These are phyloP conservation scores for Pyrenophora graminea DNA, from an alignment of 2,329 filamentous ascomycete genomes.

Conservation along the genomic window DNA sequence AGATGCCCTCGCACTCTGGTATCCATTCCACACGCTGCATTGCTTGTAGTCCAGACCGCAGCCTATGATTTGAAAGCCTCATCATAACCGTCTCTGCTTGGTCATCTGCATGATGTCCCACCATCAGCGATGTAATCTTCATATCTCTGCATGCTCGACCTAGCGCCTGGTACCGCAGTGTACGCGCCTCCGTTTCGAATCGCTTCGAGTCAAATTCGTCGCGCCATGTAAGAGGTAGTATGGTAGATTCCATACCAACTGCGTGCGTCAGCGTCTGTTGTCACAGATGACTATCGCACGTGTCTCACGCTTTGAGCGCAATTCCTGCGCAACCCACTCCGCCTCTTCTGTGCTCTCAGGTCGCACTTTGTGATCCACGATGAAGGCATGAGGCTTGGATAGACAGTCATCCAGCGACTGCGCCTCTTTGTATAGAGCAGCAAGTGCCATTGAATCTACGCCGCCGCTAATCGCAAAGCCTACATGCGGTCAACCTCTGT, in stretches of 20 bases:
- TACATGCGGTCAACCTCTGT: slow-evolving; percentile 20
- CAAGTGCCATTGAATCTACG: slow-evolving; percentile 96
- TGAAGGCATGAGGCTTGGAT: slow-evolving; percentile 56
- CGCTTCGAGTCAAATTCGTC: slow-evolving; percentile 56
- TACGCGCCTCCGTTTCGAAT: slow-evolving; percentile 78
- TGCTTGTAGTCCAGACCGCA: slow-evolving; percentile 71
- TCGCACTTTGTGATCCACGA: slow-evolving; percentile 66
- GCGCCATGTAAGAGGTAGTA: slow-evolving; percentile 48
- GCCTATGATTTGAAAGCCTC: slow-evolving; percentile 70
- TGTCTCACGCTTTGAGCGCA: slow-evolving; percentile 50
- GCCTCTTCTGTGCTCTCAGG: slow-evolving; percentile 61
- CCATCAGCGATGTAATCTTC: slow-evolving; percentile 65
- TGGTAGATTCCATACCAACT: slow-evolving; percentile 39
- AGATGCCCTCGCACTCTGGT: slow-evolving; percentile 80
- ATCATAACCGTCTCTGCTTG: slow-evolving; percentile 88
- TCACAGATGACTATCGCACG: neutral
- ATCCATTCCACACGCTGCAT: slow-evolving; percentile 70
- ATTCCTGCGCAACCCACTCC: slow-evolving; percentile 52
- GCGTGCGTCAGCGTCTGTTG: slow-evolving; percentile 14
- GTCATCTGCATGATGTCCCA: slow-evolving; percentile 89
- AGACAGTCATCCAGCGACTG: slow-evolving; percentile 10
- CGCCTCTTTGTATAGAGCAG: slow-evolving; percentile 64
- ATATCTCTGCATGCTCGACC: slow-evolving; percentile 62
- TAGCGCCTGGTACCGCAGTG: slow-evolving; percentile 71
- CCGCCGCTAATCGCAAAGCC: slow-evolving; percentile 85